Percentiles rank a stretch among this genome's conserved stretches.
These are phyloP conservation scores for Haplographium delicatum DNA, from an alignment of 495 filamentous ascomycete genomes.

Conservation along the genomic window DNA sequence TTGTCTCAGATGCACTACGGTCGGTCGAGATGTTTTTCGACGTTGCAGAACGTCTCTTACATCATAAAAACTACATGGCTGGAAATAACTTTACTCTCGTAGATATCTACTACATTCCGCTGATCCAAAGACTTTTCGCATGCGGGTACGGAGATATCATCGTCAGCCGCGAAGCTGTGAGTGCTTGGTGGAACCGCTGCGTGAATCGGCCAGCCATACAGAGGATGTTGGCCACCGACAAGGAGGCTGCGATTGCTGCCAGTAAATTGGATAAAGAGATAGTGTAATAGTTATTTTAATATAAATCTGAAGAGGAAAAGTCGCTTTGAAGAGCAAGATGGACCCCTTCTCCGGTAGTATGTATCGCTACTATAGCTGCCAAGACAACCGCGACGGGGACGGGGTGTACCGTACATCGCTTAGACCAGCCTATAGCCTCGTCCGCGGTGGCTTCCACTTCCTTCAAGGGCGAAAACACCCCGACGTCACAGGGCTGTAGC, in stretches of 20 bases:
- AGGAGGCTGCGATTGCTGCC: slow-evolving; percentile 28
- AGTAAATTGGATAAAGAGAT: slow-evolving; percentile 24
- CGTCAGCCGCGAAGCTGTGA: slow-evolving; percentile 35
- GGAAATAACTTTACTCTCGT: slow-evolving; percentile 38
- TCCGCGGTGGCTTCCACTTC: neutral
- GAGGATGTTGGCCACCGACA: slow-evolving; percentile 30
- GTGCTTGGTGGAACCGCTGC: slow-evolving; percentile 35
- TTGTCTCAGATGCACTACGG: slow-evolving; percentile 33
- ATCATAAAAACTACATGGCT: slow-evolving; percentile 36
- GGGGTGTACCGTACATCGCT: neutral
- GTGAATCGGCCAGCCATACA: slow-evolving; percentile 32
- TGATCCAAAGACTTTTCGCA: slow-evolving; percentile 37
- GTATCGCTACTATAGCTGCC: too few relatives aligned
- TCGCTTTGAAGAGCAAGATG: slow-evolving; percentile 11
- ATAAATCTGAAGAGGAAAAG: slow-evolving; percentile 14
- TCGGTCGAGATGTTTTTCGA: slow-evolving; percentile 37
- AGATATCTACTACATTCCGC: slow-evolving; percentile 42
- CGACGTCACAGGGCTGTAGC: too few relatives aligned
- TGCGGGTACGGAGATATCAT: slow-evolving; percentile 39
- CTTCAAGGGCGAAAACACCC: neutral
- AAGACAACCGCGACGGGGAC: too few relatives aligned
- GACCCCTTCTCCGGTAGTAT: too few relatives aligned
- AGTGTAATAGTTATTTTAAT: slow-evolving; percentile 18
- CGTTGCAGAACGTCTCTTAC: slow-evolving; percentile 35
- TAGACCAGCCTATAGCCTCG: neutral